Evolutionary conservation across 495 filamentous ascomycete species (phyloP), one percentile per base, ranked within the genome.

Genomic region (Xanthoparmelia taractica): DNA sequence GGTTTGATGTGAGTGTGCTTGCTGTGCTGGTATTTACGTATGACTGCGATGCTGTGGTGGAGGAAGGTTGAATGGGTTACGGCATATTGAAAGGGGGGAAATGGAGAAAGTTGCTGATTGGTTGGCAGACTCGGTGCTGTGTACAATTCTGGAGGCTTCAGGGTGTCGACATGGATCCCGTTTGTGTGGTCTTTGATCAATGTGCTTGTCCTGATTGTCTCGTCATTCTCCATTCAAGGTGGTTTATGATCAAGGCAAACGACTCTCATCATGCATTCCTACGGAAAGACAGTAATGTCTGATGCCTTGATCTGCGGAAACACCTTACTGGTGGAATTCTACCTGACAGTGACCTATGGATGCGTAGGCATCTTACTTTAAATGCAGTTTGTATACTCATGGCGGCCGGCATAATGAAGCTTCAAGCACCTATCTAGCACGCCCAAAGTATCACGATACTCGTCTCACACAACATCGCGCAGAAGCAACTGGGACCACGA

Each of bases 121-220:
- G 25, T 12, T 58, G 37, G 54, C 67, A 97, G 93, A 58, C 82
- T 98, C 15, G 91, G 91, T 31, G 89, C 88, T 8, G 85, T 94
- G 52, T 98, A 97, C 70, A 84, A 88, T 66, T 84, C 90, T 20
- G 94, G 92, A 37, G 89, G 86, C 73, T 96, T 96, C 70, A 76
- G 84, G 65, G 96, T 97, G 93, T 95, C 91, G 59, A 97, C 94
- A 3, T 98, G 95, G 94, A 87, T 96, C 47, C 94, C 94, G 18
- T 90, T 96, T 69, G 81, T 95, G 58, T 98, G 94, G 94, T 88
- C 86, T n/a, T 79, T 89, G 67, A 87, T 96, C 71, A 96, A 92
- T 69, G 84, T 95, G 3, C 73, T 97, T 60, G 83, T 96, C n/a
- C 73, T 98, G 48, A 88, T 97, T 59, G 73, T 97, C 48, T 94